These are phyloP conservation scores for Aspergillus asperescens DNA, from an alignment of 495 filamentous ascomycete species.

Conservation along the genomic window DNA sequence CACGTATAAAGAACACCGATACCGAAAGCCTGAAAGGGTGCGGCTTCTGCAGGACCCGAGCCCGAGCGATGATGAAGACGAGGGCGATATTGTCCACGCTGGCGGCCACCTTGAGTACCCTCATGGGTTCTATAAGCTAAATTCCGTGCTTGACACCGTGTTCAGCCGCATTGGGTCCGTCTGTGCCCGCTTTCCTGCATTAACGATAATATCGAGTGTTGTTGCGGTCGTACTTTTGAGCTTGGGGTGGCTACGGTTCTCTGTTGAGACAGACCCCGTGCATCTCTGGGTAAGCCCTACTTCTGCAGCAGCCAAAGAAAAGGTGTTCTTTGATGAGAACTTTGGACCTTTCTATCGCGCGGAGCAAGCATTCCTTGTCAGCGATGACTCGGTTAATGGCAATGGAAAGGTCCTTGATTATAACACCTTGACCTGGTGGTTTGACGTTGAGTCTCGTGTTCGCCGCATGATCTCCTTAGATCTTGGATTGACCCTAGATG, in stretches of 20 bases:
- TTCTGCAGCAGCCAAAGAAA: constrained; percentile 86
- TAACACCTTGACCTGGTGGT: constrained; percentile 89
- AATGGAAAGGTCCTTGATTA: constrained; percentile 76
- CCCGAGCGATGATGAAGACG: constrained; percentile 84
- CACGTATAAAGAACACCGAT: constrained; percentile 63
- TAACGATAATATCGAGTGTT: constrained; percentile 70
- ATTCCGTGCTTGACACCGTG: constrained; percentile 67
- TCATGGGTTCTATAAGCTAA: constrained; percentile 65
- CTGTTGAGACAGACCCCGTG: constrained; percentile 83
- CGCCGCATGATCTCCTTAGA: constrained; percentile 60
- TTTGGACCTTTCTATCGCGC: constrained; percentile 96
- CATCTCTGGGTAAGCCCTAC: constrained; percentile 92
- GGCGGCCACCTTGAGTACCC: constrained; percentile 65
- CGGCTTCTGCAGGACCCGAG: constrained; percentile 79
- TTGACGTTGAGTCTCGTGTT: constrained; percentile 76
- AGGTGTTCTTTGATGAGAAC: constrained; percentile 87
- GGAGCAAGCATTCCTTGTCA: constrained; percentile 89
- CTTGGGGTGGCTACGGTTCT: constrained; percentile 79
- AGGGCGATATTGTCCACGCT: constrained; percentile 67
- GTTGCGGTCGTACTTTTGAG: constrained; percentile 70
- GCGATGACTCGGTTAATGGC: constrained; percentile 62
- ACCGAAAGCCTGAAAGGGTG: constrained; percentile 70
- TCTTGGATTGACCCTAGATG: constrained; percentile 60
- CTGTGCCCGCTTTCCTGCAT: constrained; percentile 74
- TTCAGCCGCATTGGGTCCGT: constrained; percentile 79